Percentiles rank a stretch among this genome's conserved stretches.
Evolutionary conservation across 306 rosid species (phyloP).

Genomic region (Boehmeria nivea): DNA sequence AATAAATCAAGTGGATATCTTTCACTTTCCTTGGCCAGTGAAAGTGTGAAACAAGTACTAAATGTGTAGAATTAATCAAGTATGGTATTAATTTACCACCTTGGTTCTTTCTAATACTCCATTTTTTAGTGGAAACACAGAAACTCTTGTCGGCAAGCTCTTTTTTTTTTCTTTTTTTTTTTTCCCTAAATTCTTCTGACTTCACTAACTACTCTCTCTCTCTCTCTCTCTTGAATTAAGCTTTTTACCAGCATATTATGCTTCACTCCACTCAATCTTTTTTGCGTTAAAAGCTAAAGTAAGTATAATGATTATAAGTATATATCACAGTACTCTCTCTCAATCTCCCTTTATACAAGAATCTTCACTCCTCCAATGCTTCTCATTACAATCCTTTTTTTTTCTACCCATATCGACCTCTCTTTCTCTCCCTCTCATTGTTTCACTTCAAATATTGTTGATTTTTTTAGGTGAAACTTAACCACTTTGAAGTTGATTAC

Average conservation of each 20-base stretch:
- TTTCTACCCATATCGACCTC: background rate
- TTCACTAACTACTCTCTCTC: conserved; percentile 38
- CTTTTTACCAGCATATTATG: conserved; percentile 23
- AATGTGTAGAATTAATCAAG: too few species aligned
- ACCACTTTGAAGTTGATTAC: background rate
- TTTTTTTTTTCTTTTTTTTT: background rate
- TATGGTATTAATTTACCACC: conserved; percentile 29
- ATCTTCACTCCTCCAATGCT: conserved; percentile 66
- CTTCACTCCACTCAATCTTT: conserved; percentile 35
- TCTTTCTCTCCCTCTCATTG: conserved; percentile 1
- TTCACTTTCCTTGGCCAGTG: conserved; percentile 14
- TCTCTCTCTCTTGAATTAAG: conserved; percentile 21
- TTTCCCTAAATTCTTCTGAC: conserved; percentile 35
- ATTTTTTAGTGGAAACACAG: conserved; percentile 42
- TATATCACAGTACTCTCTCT: conserved; percentile 34
- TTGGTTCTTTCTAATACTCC: too few species aligned
- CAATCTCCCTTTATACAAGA: conserved; percentile 64
- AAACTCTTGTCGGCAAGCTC: conserved; percentile 58
- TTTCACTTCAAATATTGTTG: background rate
- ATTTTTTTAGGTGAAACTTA: background rate
- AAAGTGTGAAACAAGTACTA: too few species aligned
- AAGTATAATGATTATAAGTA: conserved; percentile 63
- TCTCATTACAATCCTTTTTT: conserved; percentile 16
- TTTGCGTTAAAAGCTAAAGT: conserved; percentile 29
- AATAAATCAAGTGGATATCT: conserved; percentile 35